Evolutionary conservation across 2,329 filamentous ascomycete genomes (phyloP).

Genomic region (Pseudocercospora fijiensis): DNA sequence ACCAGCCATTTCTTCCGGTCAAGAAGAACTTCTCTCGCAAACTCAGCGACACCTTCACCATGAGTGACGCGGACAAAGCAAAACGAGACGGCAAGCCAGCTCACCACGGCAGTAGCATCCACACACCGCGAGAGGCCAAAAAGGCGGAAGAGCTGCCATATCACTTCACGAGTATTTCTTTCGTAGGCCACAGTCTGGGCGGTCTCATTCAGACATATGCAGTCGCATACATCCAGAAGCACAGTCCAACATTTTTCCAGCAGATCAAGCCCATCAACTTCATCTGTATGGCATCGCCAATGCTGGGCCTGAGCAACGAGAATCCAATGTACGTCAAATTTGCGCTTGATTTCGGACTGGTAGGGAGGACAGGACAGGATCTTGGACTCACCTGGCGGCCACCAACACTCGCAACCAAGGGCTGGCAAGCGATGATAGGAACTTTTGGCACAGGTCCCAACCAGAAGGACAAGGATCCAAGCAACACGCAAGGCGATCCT

Average conservation of each 20-base stretch:
- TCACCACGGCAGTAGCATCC: slow-evolving; percentile 64
- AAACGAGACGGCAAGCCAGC: slow-evolving; percentile 47
- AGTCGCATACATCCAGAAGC: slow-evolving; percentile 93
- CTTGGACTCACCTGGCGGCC: slow-evolving; percentile 91
- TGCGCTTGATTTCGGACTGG: slow-evolving; percentile 90
- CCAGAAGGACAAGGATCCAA: slow-evolving; percentile 49
- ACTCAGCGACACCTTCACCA: slow-evolving; percentile 50
- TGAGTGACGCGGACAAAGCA: slow-evolving; percentile 45
- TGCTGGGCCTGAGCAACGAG: slow-evolving; percentile 91
- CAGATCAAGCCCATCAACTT: slow-evolving; percentile 87
- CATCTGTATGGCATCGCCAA: slow-evolving; percentile 80
- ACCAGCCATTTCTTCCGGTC: slow-evolving; percentile 79
- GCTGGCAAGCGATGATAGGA: slow-evolving; percentile 84
- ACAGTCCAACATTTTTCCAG: slow-evolving; percentile 87
- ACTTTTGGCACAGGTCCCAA: slow-evolving; percentile 65
- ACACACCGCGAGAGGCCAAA: slow-evolving; percentile 47
- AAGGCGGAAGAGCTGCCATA: slow-evolving; percentile 61
- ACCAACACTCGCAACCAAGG: slow-evolving; percentile 77
- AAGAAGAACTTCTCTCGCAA: slow-evolving; percentile 55
- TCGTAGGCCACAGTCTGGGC: slow-evolving; percentile 87
- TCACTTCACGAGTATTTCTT: slow-evolving; percentile 90
- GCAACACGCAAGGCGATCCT: slow-evolving; percentile 59
- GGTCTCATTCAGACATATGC: slow-evolving; percentile 91
- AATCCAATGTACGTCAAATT: slow-evolving; percentile 98
- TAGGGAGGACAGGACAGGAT: slow-evolving; percentile 94